Base-by-base conservation (phyloP, 352 stramenopile genomes). In the Phytophthora pini region DNA sequence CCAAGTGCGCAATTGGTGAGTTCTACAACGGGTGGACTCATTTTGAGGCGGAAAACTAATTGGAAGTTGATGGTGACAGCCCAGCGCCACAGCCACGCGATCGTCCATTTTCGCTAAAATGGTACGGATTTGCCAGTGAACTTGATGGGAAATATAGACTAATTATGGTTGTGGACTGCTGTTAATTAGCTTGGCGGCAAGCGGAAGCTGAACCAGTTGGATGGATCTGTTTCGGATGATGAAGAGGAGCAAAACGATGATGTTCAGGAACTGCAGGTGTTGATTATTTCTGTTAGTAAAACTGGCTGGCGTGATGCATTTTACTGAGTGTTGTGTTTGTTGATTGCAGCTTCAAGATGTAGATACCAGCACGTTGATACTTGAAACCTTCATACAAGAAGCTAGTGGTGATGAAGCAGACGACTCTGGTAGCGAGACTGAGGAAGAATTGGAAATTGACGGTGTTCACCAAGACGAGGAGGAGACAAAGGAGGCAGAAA, bases 61-160 rank as follows among this genome's bases (percentile, higher is more conserved):
- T 46, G 13, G 2, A 32, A 36, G 2, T 48, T 55, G 11, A 22
- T 56, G 36, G 17, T 45, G 12, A 31, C 29, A 82, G 74, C 24
- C 66, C 17, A 65, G 39, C 57, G 45, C 31, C 5, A 32, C 53
- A 24, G 46, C 55, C 17, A 60, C 57, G 12, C 5, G 56, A 22
- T 70, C 67, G 43, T 78, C 70, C 4, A 64, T 79, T 29, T 82
- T 82, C 24, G 34, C 63, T 4, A 77, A 67, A 50, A 82, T 82
- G 70, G 74, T 82, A 12, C 4, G 43, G n/a, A 40, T n/a, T 44
- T 51, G 2, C 24, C 9, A 36, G 20, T 31, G 11, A 44, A 59
- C 0, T 12, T 13, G 29, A n/a, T 59, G 31, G 44, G 12, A 12
- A 13, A 13, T 4, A 36, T 2, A 36, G 31, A 13, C 9, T 36